Percentiles rank a stretch among this genome's conserved stretches.
Evolutionary conservation across 345 rosid genomes (phyloP).

Genomic region (Citrus unshiu): DNA sequence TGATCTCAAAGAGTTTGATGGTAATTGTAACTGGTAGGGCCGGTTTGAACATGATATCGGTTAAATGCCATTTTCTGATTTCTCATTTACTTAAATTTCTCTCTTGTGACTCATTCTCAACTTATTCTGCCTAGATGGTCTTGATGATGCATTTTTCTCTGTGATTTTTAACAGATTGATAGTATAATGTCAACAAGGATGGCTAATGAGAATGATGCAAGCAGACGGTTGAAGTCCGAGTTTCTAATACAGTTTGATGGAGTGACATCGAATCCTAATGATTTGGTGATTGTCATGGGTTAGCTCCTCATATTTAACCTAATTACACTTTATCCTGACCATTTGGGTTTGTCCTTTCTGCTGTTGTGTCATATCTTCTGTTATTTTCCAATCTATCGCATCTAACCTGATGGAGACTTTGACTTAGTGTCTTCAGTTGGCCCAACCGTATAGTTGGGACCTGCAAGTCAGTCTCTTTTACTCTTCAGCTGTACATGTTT

Average conservation of each 20-base stretch:
- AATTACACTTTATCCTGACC: not conserved
- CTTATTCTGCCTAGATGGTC: not conserved
- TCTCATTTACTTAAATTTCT: not conserved
- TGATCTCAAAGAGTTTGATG: not conserved
- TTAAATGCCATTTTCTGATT: not conserved
- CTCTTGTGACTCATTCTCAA: not conserved
- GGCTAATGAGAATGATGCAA: conserved; percentile 85
- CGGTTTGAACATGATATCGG: not conserved
- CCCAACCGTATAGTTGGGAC: not conserved
- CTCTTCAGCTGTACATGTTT: not conserved
- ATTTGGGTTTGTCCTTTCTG: not conserved
- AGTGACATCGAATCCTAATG: conserved; percentile 79
- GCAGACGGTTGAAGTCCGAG: conserved; percentile 94
- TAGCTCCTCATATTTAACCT: conserved; percentile 19
- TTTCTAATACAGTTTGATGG: conserved; percentile 94
- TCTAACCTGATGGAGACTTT: not conserved
- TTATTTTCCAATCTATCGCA: not conserved
- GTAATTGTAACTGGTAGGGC: not conserved
- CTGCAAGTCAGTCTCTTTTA: not conserved
- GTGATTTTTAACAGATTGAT: conserved; percentile 62
- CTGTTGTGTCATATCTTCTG: not conserved
- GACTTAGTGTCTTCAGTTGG: not conserved
- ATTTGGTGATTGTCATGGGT: conserved; percentile 89
- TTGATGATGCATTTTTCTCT: conserved; percentile 10
- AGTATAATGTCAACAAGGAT: conserved; percentile 89